These are phyloP conservation scores for Davidsoniella eucalypti DNA, from an alignment of 2,329 filamentous ascomycete species.

Conservation along the genomic window DNA sequence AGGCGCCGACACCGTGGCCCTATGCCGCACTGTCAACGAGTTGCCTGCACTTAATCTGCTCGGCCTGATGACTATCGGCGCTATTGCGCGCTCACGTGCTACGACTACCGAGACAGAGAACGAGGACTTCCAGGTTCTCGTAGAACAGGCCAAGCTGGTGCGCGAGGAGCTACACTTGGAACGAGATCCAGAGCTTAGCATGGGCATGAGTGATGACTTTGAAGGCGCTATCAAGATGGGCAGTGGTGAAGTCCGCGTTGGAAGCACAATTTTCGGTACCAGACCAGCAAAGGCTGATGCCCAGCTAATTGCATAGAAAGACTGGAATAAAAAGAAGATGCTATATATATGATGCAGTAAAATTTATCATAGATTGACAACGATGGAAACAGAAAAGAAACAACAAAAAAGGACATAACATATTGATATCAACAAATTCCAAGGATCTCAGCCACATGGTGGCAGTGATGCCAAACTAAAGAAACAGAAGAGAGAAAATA, in stretches of 20 bases:
- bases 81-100: slow-evolving; percentile 68
- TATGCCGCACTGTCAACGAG: slow-evolving; percentile 56
- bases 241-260: slow-evolving; percentile 78
- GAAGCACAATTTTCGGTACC: slow-evolving; percentile 84
- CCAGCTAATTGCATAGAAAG: slow-evolving; percentile 37
- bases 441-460: not conserved
- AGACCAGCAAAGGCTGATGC: slow-evolving; percentile 67
- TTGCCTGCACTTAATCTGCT: slow-evolving; percentile 60
- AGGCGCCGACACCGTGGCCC: slow-evolving; percentile 36
- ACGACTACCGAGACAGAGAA: slow-evolving; percentile 66
- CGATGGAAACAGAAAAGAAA: slow-evolving; percentile 1
- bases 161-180: slow-evolving; percentile 30
- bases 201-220: slow-evolving; percentile 98
- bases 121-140: slow-evolving; percentile 65
- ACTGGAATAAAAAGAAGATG: not conserved
- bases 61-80: slow-evolving; percentile 94
- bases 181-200: slow-evolving; percentile 62
- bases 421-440: not conserved
- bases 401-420: not conserved
- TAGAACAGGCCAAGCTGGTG: slow-evolving; percentile 54
- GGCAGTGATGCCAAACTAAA: not conserved
- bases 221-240: slow-evolving; percentile 73
- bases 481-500: not conserved
- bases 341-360: not conserved
- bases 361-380: not conserved